Conservation (phyloP, 208 protist species). For the Polymyxa betae region DNA sequence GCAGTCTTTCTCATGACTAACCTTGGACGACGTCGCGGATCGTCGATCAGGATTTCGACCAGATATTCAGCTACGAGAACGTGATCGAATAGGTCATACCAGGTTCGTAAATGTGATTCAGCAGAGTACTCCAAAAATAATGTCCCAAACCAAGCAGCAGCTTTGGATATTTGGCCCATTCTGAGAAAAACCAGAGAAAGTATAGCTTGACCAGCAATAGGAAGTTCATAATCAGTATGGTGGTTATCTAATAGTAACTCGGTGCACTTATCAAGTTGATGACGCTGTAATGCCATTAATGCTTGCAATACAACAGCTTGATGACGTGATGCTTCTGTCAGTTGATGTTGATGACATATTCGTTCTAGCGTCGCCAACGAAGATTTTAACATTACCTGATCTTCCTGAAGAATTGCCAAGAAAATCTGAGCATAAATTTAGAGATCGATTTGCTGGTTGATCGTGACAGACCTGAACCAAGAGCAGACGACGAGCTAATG, state of each 20-base stretch:
- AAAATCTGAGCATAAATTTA: background rate
- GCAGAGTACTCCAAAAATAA: conserved; percentile 14
- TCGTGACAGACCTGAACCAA: background rate
- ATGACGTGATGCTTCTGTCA: background rate
- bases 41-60: conserved; percentile 26
- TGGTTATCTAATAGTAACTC: conserved; percentile 2
- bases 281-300: background rate
- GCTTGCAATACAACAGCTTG: no score
- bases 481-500: background rate
- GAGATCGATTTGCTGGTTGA: no score
- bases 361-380: conserved; percentile 9
- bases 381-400: background rate
- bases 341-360: background rate
- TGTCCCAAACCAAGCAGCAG: conserved; percentile 14
- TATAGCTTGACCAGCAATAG: conserved; percentile 16
- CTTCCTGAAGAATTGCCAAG: conserved; percentile 33
- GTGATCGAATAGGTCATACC: background rate
- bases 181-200: conserved; percentile 20
- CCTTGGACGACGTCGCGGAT: background rate
- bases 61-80: conserved; percentile 38
- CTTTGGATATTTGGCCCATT: conserved; percentile 21
- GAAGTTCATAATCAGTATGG: background rate
- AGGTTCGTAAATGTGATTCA: background rate
- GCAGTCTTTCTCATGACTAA: background rate
- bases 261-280: background rate